Conservation (phyloP, 73 alveolate species). For the Breviolum minutum region DNA sequence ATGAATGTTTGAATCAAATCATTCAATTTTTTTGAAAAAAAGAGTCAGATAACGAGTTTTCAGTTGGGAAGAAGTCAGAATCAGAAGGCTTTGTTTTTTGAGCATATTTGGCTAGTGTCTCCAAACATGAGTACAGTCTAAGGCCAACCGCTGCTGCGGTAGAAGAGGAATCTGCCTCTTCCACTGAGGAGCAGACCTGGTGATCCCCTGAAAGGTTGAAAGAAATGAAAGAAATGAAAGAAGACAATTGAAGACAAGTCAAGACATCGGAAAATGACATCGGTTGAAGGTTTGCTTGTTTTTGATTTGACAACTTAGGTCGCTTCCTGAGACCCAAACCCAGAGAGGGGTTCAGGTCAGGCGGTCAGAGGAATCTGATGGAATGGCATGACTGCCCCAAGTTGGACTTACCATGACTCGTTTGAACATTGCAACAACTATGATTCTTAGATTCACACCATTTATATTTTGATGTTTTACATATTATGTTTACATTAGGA, state of each 20-base stretch:
- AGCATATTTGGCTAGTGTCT: too few species aligned
- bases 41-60: too few species aligned
- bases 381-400: conserved; percentile 35
- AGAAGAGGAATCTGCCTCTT: conserved; percentile 64
- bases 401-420: not conserved
- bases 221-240: not conserved
- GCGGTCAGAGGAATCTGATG: conserved; percentile 60
- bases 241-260: too few species aligned
- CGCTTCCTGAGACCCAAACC: conserved; percentile 16
- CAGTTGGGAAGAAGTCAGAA: too few species aligned
- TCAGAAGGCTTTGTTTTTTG: too few species aligned
- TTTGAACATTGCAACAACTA: too few species aligned
- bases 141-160: not conserved
- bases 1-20: too few species aligned
- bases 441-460: too few species aligned
- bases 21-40: too few species aligned
- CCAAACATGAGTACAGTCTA: too few species aligned
- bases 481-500: not conserved
- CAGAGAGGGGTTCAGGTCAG: not conserved
- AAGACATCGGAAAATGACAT: too few species aligned
- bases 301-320: not conserved
- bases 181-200: conserved; percentile 89
- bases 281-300: not conserved
- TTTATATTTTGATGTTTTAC: too few species aligned
- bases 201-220: not conserved